These are phyloP conservation scores for Euphorbia tirucalli DNA, from an alignment of 345 rosid genomes.

Conservation along the genomic window DNA sequence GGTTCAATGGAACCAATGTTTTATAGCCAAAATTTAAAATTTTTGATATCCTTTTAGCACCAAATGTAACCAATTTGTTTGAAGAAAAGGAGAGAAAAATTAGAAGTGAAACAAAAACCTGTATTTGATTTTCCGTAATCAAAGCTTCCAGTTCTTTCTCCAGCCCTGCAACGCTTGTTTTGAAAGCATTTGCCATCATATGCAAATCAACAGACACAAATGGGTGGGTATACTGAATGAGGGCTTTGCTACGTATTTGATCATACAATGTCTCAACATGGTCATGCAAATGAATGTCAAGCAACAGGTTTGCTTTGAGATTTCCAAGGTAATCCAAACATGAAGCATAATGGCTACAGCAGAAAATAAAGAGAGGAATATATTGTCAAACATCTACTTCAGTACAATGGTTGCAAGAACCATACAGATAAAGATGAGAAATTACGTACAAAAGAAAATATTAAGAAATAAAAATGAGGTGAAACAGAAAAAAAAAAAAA, in stretches of 20 bases:
- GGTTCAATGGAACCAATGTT: background rate
- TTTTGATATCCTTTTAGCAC: background rate
- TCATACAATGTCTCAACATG: slow-evolving; percentile 85
- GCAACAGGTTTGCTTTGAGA: slow-evolving; percentile 74
- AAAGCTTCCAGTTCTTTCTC: slow-evolving; percentile 87
- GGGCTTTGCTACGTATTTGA: slow-evolving; percentile 91
- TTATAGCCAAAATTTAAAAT: background rate
- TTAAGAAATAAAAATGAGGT: no score
- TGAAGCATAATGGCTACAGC: slow-evolving; percentile 83
- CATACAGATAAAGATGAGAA: background rate
- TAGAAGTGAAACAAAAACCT: slow-evolving; percentile 39
- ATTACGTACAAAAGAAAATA: background rate
- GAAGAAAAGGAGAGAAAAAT: background rate
- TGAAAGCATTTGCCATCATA: slow-evolving; percentile 98
- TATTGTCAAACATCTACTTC: background rate
- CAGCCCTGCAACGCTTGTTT: slow-evolving; percentile 74
- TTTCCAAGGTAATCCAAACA: slow-evolving; percentile 90
- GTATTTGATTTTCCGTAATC: slow-evolving; percentile 94
- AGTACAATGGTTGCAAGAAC: background rate
- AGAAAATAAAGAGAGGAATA: slow-evolving; percentile 8
- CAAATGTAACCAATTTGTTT: background rate
- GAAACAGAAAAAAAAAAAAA: background rate
- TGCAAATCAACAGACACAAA: slow-evolving; percentile 92
- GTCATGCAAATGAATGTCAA: slow-evolving; percentile 91
- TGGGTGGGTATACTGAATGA: slow-evolving; percentile 96